Conservation (phyloP, 306 rosid genomes). For the Acacia acuminata region DNA sequence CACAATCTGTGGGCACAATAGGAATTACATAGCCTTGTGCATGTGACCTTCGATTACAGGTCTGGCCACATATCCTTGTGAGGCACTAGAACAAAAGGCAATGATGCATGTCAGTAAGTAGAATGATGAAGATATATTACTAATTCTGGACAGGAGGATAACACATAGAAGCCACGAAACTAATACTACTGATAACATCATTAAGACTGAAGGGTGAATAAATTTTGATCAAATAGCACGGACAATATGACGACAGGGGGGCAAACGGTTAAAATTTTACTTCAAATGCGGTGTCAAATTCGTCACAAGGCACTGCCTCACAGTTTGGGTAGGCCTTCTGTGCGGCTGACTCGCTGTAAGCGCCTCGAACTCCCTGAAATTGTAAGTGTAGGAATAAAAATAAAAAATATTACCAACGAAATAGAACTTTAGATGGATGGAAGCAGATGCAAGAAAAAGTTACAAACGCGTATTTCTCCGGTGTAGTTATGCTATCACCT, state of each 20-base stretch:
- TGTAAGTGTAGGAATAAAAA: neutral
- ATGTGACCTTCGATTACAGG: neutral
- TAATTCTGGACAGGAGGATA: neutral
- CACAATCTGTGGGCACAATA: neutral
- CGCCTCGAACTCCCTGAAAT: slow-evolving; percentile 87
- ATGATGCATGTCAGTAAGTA: neutral
- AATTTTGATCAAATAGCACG: neutral
- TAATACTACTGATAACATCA: neutral
- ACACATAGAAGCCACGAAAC: neutral
- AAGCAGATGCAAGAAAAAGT: neutral
- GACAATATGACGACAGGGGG: neutral
- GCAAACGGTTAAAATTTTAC: slow-evolving; percentile 38
- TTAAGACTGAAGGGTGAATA: neutral
- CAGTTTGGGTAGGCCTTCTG: slow-evolving; percentile 94
- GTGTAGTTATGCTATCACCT: slow-evolving; percentile 44
- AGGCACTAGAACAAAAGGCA: slow-evolving; percentile 20
- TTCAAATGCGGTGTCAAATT: slow-evolving; percentile 88
- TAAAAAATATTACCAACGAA: neutral
- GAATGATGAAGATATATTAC: neutral
- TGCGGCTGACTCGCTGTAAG: slow-evolving; percentile 91
- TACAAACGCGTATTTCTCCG: neutral
- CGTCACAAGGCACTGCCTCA: slow-evolving; percentile 94
- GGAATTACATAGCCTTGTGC: slow-evolving; percentile 1
- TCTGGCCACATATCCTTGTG: neutral
- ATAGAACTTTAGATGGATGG: neutral